phyloP scores from a whole-genome alignment of 139 green algal species.

The Micromonas commoda region DNA sequence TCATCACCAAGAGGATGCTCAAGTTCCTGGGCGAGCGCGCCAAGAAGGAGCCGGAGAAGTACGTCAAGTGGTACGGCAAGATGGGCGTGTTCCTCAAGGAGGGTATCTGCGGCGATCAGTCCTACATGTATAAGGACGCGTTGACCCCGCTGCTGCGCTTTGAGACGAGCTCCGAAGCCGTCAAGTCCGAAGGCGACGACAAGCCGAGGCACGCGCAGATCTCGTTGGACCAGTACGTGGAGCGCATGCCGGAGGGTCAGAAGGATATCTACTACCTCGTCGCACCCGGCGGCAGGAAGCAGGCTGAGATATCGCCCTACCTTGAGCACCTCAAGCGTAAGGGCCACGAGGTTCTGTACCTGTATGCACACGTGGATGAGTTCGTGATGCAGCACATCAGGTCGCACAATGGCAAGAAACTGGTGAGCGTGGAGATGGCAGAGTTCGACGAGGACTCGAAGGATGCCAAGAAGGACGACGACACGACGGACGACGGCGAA shows the following conservation, averaged over 20 bases:
- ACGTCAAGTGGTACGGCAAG: constrained; percentile 15
- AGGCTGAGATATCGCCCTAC: constrained; percentile 17
- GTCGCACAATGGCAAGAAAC: not conserved
- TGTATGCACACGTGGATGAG: constrained; percentile 26
- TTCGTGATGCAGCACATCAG: constrained; percentile 27
- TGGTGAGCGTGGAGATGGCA: constrained; percentile 13
- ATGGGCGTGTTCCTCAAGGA: constrained; percentile 23
- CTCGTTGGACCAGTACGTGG: constrained; percentile 3
- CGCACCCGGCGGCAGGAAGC: not conserved
- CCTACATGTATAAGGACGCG: not conserved
- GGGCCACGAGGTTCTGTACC: constrained; percentile 23
- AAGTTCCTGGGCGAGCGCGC: constrained; percentile 5
- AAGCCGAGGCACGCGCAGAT: not conserved
- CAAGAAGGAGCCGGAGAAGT: constrained; percentile 27
- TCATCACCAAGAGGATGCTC: constrained; percentile 14
- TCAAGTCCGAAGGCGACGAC: not conserved
- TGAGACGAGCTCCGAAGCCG: not conserved
- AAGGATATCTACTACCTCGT: constrained; percentile 27
- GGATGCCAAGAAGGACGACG: not conserved
- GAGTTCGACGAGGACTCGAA: not conserved
- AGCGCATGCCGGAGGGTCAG: constrained; percentile 6
- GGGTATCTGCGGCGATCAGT: constrained; percentile 2
- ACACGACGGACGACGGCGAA: not conserved
- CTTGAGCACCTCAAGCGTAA: not conserved
- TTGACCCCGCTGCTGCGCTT: constrained; percentile 2